phyloP scores from a whole-genome alignment of 768 basidiomycete genomes.

The Favolaschia claudopus region DNA sequence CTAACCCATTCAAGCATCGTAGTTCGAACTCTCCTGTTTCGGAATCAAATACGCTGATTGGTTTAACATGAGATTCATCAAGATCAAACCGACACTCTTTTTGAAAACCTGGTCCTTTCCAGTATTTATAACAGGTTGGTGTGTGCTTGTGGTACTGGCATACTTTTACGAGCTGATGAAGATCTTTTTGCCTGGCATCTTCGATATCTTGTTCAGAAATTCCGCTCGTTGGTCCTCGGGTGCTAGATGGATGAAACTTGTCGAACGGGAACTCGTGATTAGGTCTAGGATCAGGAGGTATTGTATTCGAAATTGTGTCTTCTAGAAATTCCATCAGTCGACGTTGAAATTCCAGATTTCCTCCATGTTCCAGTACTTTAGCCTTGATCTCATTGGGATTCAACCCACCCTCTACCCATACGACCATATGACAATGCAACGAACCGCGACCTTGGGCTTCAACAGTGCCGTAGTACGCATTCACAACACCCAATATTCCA shows the following conservation, averaged over 20 bases:
- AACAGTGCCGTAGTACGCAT: constrained; percentile 38
- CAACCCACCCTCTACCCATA: constrained; percentile 12
- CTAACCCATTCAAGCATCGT: neutral
- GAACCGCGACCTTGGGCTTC: constrained; percentile 35
- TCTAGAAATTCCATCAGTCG: constrained; percentile 16
- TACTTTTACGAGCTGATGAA: constrained; percentile 7
- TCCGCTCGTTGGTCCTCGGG: constrained; percentile 6
- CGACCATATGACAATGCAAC: constrained; percentile 14
- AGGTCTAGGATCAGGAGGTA: neutral
- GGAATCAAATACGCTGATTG: neutral
- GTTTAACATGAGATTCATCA: neutral
- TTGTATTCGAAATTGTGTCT: constrained; percentile 6
- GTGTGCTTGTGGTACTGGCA: constrained; percentile 22
- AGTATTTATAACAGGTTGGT: constrained; percentile 24
- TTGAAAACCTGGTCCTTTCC: constrained; percentile 6
- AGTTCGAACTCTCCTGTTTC: constrained; percentile 3
- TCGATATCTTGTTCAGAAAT: neutral
- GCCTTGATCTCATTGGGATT: constrained; percentile 9
- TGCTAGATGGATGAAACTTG: constrained; percentile 5
- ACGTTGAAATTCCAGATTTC: constrained; percentile 3
- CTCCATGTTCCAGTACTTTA: too few species aligned
- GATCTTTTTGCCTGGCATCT: neutral
- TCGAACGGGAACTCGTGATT: neutral
- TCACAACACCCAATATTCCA: constrained; percentile 30
- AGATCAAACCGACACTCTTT: constrained; percentile 21